Evolutionary conservation across 2,329 filamentous ascomycete species (phyloP).

Genomic region (Chrysosporium queenslandicum): DNA sequence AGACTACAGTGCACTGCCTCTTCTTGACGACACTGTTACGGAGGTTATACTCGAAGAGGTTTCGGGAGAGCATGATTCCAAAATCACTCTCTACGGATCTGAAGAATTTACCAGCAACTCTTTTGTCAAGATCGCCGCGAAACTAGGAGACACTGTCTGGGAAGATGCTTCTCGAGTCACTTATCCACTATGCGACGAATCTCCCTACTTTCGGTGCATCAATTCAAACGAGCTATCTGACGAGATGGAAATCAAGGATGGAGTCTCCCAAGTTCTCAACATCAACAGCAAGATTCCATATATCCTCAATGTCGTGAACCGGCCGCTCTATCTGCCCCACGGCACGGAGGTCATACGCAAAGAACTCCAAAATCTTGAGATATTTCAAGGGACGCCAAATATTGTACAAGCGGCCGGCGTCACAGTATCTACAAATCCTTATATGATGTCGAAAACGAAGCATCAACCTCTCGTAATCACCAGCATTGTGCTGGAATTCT

Average conservation of each 20-base stretch:
- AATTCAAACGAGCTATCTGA: conserved; percentile 11
- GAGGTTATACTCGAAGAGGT: background rate
- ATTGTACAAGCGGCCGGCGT: conserved; percentile 18
- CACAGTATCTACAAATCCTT: conserved; percentile 8
- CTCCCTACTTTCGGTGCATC: conserved; percentile 13
- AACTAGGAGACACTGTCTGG: background rate
- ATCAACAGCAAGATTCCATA: background rate
- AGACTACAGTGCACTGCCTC: conserved; percentile 13
- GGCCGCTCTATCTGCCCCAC: conserved; percentile 15
- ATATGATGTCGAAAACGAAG: background rate
- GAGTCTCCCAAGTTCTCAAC: conserved; percentile 2
- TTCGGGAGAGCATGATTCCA: background rate
- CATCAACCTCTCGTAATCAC: conserved; percentile 11
- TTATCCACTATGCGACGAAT: conserved; percentile 10
- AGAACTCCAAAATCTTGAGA: conserved; percentile 15
- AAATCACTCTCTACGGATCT: background rate
- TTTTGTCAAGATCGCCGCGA: background rate
- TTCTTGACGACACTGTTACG: conserved; percentile 16
- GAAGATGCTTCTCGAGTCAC: conserved; percentile 4
- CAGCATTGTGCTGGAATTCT: conserved; percentile 19
- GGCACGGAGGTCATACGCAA: conserved; percentile 15
- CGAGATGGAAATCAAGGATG: conserved; percentile 3
- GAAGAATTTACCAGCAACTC: background rate
- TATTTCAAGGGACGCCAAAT: conserved; percentile 11
- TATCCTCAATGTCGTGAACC: conserved; percentile 15